Evolutionary conservation across 1,284 basidiomycete species (phyloP), one percentile per base, ranked within the genome.

Genomic region (Ustilago cynodontis): DNA sequence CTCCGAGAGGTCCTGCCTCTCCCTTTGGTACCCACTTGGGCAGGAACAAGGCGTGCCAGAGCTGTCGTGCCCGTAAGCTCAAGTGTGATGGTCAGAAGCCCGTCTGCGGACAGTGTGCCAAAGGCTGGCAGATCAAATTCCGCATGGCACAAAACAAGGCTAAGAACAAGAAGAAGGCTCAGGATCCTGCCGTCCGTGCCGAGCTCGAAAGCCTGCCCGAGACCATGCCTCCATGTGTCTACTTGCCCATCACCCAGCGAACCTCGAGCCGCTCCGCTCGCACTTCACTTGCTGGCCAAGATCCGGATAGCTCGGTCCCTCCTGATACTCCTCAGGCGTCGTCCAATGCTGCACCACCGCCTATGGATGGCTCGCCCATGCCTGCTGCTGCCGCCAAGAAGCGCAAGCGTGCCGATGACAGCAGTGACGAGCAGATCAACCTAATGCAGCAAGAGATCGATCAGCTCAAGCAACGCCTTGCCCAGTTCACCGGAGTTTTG

Each of bases 81-180:
- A 82, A 82, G 52, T 82, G 80, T 45, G 80, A 82, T 51, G 80
- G 80, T 13, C 70, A 72, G 37, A 78, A 77, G 53, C 80, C 80
- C 10, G 72, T 82, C 20, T 82, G 80, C 57, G 74, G 78, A 16
- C 80, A 82, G 37, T 82, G 80, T 55, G 71, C 71, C 24, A 75
- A 80, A 52, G 80, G 78, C 26, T 82, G 80, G 80, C 71, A 76
- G 56, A 78, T 78, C 71, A 78, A 78, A 43, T 71, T 74, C 56
- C 64, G 76, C 1, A 74, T 78, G 67, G 71, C 76, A 6, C 76
- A 78, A 20, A 74, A 74, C 68, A 78, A 78, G 62, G 67, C 72
- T 24, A 76, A 73, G 68, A 74, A 71, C 65, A 77, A 74, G 69
- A 71, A 75, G 28, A 75, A 76, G 51, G 64, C 68, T 1, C 65